These are phyloP conservation scores for Ophiostoma perfectum DNA, from an alignment of 2,329 filamentous ascomycete genomes.

Conservation along the genomic window DNA sequence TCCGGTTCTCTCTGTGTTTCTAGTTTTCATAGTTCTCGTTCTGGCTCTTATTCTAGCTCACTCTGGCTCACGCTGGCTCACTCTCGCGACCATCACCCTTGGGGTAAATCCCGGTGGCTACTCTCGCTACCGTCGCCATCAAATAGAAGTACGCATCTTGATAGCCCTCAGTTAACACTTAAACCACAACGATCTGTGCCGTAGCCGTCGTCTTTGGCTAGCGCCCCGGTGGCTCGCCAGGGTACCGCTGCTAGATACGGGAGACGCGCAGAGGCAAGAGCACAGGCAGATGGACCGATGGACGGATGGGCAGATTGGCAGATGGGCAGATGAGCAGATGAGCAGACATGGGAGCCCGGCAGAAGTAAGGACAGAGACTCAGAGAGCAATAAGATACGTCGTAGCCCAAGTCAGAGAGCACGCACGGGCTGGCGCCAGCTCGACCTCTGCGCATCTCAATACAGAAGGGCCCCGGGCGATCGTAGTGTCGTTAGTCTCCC, in stretches of 20 bases:
- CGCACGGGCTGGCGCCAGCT: background rate
- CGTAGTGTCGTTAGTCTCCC: background rate
- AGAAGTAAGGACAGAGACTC: background rate
- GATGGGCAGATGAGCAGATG: conserved; percentile 4
- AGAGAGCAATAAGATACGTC: background rate
- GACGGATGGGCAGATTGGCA: no score
- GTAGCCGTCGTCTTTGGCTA: no score
- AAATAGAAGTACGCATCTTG: no score
- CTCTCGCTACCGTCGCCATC: no score
- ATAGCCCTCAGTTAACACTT: no score
- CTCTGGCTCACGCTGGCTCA: no score
- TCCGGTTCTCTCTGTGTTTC: no score
- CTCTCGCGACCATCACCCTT: no score
- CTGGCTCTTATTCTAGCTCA: no score
- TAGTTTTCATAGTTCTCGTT: no score
- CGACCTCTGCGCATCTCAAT: background rate
- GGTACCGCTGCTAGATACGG: conserved; percentile 8
- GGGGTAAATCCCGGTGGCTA: no score
- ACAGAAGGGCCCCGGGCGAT: background rate
- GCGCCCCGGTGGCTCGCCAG: background rate
- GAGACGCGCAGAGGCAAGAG: background rate
- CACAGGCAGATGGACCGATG: background rate
- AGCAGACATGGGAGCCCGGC: background rate
- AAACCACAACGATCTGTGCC: no score
- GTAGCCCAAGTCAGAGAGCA: background rate